Evolutionary conservation across 2,329 filamentous ascomycete species (phyloP).

Genomic region (Talaromyces sp.): DNA sequence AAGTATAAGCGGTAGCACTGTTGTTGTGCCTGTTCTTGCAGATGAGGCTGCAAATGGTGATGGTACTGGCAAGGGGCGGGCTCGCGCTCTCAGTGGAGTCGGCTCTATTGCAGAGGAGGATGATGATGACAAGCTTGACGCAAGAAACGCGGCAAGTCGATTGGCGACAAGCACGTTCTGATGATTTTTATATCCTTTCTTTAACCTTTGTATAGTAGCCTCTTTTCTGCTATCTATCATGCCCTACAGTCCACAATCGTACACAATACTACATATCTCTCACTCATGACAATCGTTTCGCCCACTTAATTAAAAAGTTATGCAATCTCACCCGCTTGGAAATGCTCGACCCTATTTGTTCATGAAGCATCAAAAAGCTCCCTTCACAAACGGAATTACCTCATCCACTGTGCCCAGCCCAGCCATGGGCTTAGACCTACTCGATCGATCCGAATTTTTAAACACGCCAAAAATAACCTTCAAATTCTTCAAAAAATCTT

Average conservation of each 20-base stretch:
- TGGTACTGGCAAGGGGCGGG: constrained; percentile 41
- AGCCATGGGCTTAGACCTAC: background rate
- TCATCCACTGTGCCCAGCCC: constrained; percentile 14
- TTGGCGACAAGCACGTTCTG: constrained; percentile 92
- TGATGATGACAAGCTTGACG: constrained; percentile 91
- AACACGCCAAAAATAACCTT: constrained; percentile 21
- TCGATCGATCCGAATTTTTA: background rate
- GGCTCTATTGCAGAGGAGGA: constrained; percentile 48
- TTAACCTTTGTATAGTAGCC: constrained; percentile 17
- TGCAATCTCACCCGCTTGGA: background rate
- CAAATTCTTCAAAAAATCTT: constrained; percentile 17
- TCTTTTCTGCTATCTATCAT: constrained; percentile 4
- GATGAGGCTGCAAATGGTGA: constrained; percentile 55
- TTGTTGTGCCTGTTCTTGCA: constrained; percentile 58
- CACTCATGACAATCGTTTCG: background rate
- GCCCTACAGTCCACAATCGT: background rate
- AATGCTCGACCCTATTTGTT: background rate
- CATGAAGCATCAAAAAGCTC: constrained; percentile 1
- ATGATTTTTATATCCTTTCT: constrained; percentile 20
- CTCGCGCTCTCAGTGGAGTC: constrained; percentile 46
- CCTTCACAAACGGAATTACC: constrained; percentile 13
- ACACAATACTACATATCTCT: background rate
- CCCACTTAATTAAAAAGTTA: background rate
- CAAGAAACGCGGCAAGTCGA: constrained; percentile 88
- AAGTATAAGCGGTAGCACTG: constrained; percentile 71